Evolutionary conservation across 2,329 filamentous ascomycete species (phyloP), one percentile per base, ranked within the genome.

Genomic region (Eutypella sp.): DNA sequence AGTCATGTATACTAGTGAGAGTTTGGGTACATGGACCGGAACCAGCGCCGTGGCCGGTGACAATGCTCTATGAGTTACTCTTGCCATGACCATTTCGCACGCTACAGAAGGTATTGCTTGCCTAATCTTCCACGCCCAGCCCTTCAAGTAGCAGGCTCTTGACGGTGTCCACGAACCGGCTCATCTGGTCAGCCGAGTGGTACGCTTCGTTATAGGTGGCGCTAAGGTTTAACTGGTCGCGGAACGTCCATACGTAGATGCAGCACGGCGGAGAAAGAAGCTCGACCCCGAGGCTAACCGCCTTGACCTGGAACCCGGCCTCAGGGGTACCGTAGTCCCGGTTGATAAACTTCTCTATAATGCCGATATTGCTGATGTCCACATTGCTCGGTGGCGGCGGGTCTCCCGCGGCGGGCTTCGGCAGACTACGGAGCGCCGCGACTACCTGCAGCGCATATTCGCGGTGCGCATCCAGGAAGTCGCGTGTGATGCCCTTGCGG

Each of bases 131-230:
- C 40, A 48, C 33, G 22, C 40, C 49, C 33, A 51, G 41, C n/a
- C 45, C 48, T 29, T 49, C 41, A 7, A 53, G 42, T 20, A 55
- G 40, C 40, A 48, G 41, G 15, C 15, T 42, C 45, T 70, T 53
- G 20, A 60, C 47, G 20, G 47, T 50, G 9, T 24, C 20, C 13
- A 61, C 44, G 42, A 65, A 54, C 36, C 50, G 47, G 5, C 24
- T 36, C 51, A 64, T 60, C 45, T 57, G 59, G 2, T 36, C 47
- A 6, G 25, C 44, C 2, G 53, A 53, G 29, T 66, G 57, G 45
- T 57, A 67, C 8, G 60, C 53, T 44, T 61, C 55, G 24, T 67
- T 65, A 48, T 61, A 67, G 16, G 60, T 59, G 18, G 53, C 55
- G 18, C 57, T 57, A 24, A 67, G 45, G 27, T 53, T 62, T 42